These are phyloP conservation scores for Fraxinus baroniana DNA, from an alignment of 305 asterid species.

Conservation along the genomic window DNA sequence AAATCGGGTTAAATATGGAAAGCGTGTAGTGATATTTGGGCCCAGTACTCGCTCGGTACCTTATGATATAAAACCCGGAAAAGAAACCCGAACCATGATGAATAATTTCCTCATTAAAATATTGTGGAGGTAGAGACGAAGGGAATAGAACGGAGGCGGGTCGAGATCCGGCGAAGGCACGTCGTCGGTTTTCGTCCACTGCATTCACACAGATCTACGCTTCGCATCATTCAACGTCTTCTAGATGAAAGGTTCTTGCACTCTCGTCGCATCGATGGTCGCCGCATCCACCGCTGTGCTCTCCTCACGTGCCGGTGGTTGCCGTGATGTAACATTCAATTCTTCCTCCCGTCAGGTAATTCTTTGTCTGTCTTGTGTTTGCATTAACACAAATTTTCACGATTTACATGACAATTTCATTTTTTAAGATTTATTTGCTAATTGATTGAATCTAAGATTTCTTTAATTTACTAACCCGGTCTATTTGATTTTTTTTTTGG, in stretches of 20 bases:
- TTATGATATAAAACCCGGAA: neutral
- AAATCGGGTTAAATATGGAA: neutral
- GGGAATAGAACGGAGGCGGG: neutral
- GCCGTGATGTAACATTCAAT: conserved; percentile 19
- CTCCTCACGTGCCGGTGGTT: conserved; percentile 29
- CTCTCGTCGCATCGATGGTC: conserved; percentile 45
- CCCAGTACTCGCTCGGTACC: neutral
- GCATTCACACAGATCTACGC: neutral
- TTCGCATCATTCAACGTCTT: neutral
- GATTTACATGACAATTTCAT: neutral
- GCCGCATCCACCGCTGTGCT: conserved; percentile 49
- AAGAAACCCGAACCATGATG: neutral
- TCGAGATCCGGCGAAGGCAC: conserved; percentile 48
- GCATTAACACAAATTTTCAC: neutral
- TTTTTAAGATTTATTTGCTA: neutral
- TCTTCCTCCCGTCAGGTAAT: conserved; percentile 25
- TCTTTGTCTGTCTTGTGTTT: neutral
- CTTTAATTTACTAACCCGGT: neutral
- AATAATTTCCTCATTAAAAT: neutral
- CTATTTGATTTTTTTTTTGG: neutral
- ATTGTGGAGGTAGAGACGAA: neutral
- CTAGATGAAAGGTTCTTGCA: conserved; percentile 52
- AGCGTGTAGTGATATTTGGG: neutral
- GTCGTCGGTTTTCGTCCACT: conserved; percentile 47
- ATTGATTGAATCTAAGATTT: neutral